These are phyloP conservation scores for Withania somnifera DNA, from an alignment of 305 asterid species.

Conservation along the genomic window DNA sequence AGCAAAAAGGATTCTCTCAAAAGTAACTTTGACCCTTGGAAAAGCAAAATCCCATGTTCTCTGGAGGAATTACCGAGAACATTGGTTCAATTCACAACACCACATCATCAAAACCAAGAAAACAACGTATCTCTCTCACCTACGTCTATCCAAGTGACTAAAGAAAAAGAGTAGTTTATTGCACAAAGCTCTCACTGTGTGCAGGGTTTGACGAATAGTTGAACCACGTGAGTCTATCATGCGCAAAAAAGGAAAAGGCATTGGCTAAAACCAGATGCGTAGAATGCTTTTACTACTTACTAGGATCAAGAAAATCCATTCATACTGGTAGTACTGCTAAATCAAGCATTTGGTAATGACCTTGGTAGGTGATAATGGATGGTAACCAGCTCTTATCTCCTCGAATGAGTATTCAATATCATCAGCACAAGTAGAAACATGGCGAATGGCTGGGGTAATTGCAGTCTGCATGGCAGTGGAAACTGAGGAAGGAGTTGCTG, in stretches of 20 bases:
- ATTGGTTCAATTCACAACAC: neutral
- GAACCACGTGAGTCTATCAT: neutral
- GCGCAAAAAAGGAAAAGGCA: neutral
- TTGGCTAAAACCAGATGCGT: neutral
- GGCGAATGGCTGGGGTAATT: slow-evolving; percentile 21
- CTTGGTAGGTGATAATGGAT: neutral
- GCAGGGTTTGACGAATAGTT: neutral
- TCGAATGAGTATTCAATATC: slow-evolving; percentile 27
- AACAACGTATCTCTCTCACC: neutral
- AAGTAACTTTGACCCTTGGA: neutral
- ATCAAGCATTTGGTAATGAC: slow-evolving; percentile 1
- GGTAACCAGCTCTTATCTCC: slow-evolving; percentile 31
- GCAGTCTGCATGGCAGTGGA: slow-evolving; percentile 24
- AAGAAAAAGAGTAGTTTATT: neutral
- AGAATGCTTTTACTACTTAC: neutral
- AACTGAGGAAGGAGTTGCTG: slow-evolving; percentile 25
- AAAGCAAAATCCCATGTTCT: neutral
- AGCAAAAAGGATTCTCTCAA: neutral
- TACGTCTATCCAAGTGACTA: neutral
- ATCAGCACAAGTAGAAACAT: slow-evolving; percentile 7
- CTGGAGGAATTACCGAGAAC: neutral
- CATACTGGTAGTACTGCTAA: neutral
- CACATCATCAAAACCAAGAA: neutral
- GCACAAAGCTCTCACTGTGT: neutral
- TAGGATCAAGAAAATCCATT: neutral